Evolutionary conservation across 176 grass and related monocot genomes (phyloP), one percentile per base, ranked within the genome.

Genomic region (Thalia dealbata): DNA sequence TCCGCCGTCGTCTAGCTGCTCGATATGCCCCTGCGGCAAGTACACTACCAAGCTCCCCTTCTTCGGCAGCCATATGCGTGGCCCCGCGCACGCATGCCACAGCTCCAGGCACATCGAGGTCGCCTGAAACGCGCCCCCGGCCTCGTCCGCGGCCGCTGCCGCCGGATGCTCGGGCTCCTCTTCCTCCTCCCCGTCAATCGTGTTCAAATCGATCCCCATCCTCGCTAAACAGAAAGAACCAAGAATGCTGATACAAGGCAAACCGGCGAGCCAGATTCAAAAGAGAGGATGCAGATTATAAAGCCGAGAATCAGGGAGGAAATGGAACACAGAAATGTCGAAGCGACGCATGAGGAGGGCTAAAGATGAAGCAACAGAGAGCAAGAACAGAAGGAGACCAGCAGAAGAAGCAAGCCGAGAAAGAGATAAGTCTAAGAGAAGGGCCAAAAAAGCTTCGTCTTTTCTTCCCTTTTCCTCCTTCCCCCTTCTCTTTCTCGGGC

Each of bases 151-250:
- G 50, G 58, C 74, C 16, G 21, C 10, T 10, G 44, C 26, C 0
- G 72, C 32, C 56, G 22, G 30, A 15, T 25, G 29, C 73, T 75
- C 73, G 30, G 73, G 30, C 73, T 65, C 76, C 76, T 84, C 84
- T 67, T 86, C 89, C 73, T 84, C 88, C 32, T 92, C 90, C 71
- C 63, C 88, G 55, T 87, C 84, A 18, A 87, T 79, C 15, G 82
- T 84, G 88, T 87, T 87, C 73, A 91, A 80, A 75, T 89, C 87
- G 70, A 89, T 86, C 64, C 77, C 83, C 80, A 54, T 50, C 79
- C 76, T 89, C 19, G 14, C 79, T 13, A 26, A 75, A 62, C 56
- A 32, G 11, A 75, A 46, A 28, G 46, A 75, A 44, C 5, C 69
- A 51, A 71, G 52, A 48, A n/a, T n/a, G 24, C 22, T 13, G 44